These are phyloP conservation scores for Phytopythium sindhum DNA, from an alignment of 352 stramenopile genomes.

Conservation along the genomic window DNA sequence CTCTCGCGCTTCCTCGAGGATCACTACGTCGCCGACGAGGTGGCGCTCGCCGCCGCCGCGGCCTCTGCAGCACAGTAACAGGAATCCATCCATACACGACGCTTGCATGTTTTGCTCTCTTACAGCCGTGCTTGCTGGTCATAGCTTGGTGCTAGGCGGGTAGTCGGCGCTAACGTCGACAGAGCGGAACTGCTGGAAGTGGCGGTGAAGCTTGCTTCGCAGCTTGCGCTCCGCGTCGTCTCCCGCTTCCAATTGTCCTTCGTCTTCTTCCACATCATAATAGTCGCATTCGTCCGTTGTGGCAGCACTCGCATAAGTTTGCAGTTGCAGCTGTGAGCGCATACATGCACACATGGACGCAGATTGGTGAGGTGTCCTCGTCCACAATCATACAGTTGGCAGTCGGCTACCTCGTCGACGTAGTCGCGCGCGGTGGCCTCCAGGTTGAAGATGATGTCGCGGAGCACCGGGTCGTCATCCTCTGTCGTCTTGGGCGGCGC, in stretches of 20 bases:
- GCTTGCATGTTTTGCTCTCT: neutral
- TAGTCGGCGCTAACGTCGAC: neutral
- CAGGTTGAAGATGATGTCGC: slow-evolving; percentile 25
- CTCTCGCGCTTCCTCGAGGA: slow-evolving; percentile 80
- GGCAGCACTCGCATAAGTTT: slow-evolving; percentile 14
- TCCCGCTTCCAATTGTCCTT: slow-evolving; percentile 29
- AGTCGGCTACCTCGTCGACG: slow-evolving; percentile 25
- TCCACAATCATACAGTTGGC: too few species aligned
- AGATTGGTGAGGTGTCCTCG: neutral
- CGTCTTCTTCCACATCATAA: slow-evolving; percentile 13
- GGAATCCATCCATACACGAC: neutral
- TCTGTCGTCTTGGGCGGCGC: slow-evolving; percentile 2
- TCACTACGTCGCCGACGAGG: slow-evolving; percentile 27
- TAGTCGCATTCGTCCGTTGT: slow-evolving; percentile 13
- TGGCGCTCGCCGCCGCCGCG: neutral
- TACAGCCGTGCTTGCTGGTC: neutral
- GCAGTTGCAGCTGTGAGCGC: slow-evolving; percentile 15
- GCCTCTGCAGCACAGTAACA: neutral
- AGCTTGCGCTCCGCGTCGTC: slow-evolving; percentile 34
- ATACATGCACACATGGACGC: neutral
- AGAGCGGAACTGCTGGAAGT: slow-evolving; percentile 50
- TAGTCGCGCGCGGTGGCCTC: slow-evolving; percentile 36
- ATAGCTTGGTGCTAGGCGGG: slow-evolving; percentile 3
- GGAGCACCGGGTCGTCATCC: slow-evolving; percentile 15
- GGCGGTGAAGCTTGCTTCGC: slow-evolving; percentile 42